phyloP scores from a whole-genome alignment of 2,329 filamentous ascomycete genomes.

The Falciphora oryzae region DNA sequence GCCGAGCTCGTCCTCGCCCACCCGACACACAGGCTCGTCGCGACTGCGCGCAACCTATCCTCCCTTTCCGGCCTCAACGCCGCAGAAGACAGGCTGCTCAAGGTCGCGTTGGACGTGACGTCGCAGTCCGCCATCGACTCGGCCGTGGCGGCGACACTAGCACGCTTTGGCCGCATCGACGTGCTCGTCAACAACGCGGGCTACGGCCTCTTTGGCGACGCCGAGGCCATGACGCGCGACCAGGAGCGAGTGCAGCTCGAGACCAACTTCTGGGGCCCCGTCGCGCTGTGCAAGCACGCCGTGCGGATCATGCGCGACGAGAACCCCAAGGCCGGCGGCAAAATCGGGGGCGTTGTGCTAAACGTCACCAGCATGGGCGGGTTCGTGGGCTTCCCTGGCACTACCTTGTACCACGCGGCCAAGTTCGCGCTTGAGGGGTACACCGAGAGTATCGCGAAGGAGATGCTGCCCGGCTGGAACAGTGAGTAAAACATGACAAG shows the following conservation, averaged over 20 bases:
- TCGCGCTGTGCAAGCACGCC: constrained; percentile 20
- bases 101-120: constrained; percentile 42
- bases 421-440: constrained; percentile 43
- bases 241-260: constrained; percentile 21
- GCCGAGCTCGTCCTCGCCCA: constrained; percentile 31
- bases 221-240: constrained; percentile 15
- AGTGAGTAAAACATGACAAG: too few species aligned
- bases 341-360: constrained; percentile 44
- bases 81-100: constrained; percentile 34
- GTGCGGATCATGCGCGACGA: constrained; percentile 24
- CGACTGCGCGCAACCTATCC: constrained; percentile 39
- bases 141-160: constrained; percentile 7
- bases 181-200: constrained; percentile 23
- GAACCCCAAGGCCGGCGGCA: constrained; percentile 19
- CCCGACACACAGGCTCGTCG: constrained; percentile 35
- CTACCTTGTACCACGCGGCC: constrained; percentile 32
- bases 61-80: constrained; percentile 37
- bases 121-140: constrained; percentile 21
- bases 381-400: constrained; percentile 27
- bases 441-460: constrained; percentile 38
- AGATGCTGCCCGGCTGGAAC: constrained; percentile 37
- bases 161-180: constrained; percentile 12
- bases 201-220: constrained; percentile 34
- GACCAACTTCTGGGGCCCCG: constrained; percentile 25
- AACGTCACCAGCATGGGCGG: constrained; percentile 51